Conservation (phyloP, 2,329 filamentous ascomycete genomes). For the Penicillium hordei region DNA sequence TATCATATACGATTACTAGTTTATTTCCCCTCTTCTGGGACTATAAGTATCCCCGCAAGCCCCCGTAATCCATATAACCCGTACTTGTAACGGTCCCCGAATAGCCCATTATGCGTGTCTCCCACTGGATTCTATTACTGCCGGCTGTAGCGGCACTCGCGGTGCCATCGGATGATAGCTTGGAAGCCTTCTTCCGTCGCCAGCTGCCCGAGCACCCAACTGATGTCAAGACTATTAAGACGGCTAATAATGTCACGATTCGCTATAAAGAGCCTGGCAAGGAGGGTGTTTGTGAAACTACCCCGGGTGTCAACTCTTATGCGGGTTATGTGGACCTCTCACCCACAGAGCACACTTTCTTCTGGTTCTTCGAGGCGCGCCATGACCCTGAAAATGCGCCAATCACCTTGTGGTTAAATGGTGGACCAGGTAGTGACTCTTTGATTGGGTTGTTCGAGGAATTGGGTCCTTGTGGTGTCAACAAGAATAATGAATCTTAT, state of each 20-base stretch:
- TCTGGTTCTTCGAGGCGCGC: constrained; percentile 60
- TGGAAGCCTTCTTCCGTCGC: constrained; percentile 22
- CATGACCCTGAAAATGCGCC: constrained; percentile 50
- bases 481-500: constrained; percentile 45
- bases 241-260: constrained; percentile 51
- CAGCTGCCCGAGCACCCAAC: constrained; percentile 41
- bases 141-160: constrained; percentile 22
- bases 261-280: constrained; percentile 60
- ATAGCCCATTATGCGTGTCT: constrained; percentile 23
- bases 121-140: constrained; percentile 21
- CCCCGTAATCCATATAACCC: not conserved
- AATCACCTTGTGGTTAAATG: constrained; percentile 46
- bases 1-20: not conserved
- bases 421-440: constrained; percentile 45
- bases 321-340: constrained; percentile 57
- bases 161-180: constrained; percentile 5
- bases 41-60: not conserved
- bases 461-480: constrained; percentile 47
- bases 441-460: constrained; percentile 46
- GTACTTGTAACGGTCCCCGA: not conserved
- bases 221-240: constrained; percentile 40
- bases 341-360: constrained; percentile 52
- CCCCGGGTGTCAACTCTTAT: constrained; percentile 57
- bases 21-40: not conserved
- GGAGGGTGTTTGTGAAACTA: constrained; percentile 53